A percentile compares a stretch with the other conserved stretches of the same genome.
Evolutionary conservation across 2,329 filamentous ascomycete species (phyloP).

Genomic region (Claviceps africana): DNA sequence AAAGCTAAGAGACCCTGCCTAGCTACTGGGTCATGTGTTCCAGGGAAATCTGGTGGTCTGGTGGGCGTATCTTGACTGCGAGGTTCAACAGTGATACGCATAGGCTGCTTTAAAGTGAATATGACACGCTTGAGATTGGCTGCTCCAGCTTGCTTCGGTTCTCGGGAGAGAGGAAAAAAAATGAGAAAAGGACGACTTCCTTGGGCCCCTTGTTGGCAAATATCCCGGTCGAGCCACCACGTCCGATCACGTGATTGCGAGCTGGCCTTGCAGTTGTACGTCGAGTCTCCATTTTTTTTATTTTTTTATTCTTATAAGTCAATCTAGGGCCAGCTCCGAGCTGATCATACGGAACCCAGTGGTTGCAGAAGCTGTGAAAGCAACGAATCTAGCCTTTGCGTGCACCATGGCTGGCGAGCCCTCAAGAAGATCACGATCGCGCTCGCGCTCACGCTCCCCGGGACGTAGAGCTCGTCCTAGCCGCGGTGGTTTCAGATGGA

Average conservation of each 20-base stretch:
- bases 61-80: no score
- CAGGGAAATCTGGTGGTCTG: no score
- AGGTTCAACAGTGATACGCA: no score
- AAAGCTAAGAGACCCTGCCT: no score
- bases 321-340: not conserved
- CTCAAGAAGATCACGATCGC: conserved; percentile 13
- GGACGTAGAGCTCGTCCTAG: conserved; percentile 11
- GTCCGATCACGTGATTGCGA: not conserved
- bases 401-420: conserved; percentile 13
- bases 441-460: conserved; percentile 17
- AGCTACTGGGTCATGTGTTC: no score
- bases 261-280: not conserved
- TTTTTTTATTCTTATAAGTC: not conserved
- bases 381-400: not conserved
- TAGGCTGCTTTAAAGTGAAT: not conserved
- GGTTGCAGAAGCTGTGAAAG: not conserved
- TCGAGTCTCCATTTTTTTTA: not conserved
- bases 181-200: not conserved
- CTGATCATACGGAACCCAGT: not conserved
- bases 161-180: not conserved
- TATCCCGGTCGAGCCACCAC: not conserved
- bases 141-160: not conserved
- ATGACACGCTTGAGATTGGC: not conserved
- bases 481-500: conserved; percentile 42
- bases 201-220: not conserved